Evolutionary conservation across 768 basidiomycete genomes (phyloP).

Genomic region (Lyophyllum semitale): DNA sequence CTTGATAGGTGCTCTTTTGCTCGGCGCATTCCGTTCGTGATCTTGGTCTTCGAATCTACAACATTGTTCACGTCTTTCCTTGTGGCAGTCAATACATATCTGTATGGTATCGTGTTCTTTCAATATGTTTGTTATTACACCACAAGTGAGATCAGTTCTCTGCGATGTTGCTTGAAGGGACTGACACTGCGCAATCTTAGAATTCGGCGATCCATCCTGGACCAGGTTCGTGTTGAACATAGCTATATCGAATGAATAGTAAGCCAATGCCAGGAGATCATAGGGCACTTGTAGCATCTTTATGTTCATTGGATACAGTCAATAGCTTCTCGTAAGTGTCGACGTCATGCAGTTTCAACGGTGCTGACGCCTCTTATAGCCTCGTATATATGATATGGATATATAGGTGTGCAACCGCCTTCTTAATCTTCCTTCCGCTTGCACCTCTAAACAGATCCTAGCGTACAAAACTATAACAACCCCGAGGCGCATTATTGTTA

Average conservation of each 20-base stretch:
- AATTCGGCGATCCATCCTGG: background rate
- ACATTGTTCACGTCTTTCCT: background rate
- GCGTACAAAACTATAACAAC: conserved; percentile 23
- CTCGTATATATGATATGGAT: conserved; percentile 17
- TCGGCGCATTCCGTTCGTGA: conserved; percentile 18
- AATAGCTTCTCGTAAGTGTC: conserved; percentile 13
- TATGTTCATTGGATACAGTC: conserved; percentile 10
- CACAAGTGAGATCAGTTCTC: background rate
- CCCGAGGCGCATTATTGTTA: conserved; percentile 4
- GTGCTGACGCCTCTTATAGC: background rate
- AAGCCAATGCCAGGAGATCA: background rate
- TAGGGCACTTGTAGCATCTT: conserved; percentile 7
- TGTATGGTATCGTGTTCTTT: background rate
- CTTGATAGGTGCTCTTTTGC: conserved; percentile 19
- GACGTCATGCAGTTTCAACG: too few species aligned
- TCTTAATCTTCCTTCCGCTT: too few species aligned
- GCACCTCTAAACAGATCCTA: background rate
- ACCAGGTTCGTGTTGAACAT: background rate
- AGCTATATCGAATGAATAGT: too few species aligned
- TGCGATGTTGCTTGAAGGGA: background rate
- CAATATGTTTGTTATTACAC: background rate
- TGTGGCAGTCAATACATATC: background rate
- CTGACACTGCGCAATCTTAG: background rate
- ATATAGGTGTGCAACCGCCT: too few species aligned
- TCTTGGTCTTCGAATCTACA: background rate